Evolutionary conservation across 2,329 filamentous ascomycete species (phyloP).

Genomic region (Berkeleyomyces basicola): DNA sequence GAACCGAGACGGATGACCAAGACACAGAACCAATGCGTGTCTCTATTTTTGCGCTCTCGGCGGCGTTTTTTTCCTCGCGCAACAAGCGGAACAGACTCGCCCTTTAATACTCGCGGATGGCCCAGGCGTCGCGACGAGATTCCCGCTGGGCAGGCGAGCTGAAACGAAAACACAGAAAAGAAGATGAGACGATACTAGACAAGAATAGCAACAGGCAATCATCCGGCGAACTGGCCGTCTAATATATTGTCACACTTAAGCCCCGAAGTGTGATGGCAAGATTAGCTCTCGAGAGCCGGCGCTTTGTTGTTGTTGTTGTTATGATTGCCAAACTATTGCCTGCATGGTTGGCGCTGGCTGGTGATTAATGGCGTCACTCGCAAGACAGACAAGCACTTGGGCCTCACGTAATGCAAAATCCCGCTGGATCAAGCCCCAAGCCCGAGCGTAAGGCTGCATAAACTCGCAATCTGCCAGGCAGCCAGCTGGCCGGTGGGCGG

Average conservation of each 20-base stretch:
- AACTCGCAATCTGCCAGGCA: background rate
- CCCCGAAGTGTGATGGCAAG: too few relatives aligned
- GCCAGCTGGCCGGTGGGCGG: background rate
- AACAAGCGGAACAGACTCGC: background rate
- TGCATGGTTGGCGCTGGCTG: background rate
- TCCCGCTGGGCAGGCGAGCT: background rate
- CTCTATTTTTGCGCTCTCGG: background rate
- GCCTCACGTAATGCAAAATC: background rate
- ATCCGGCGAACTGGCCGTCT: background rate
- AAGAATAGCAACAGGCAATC: background rate
- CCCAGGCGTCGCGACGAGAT: background rate
- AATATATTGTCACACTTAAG: background rate
- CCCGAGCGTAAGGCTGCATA: background rate
- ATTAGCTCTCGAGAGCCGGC: background rate
- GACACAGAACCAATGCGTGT: background rate
- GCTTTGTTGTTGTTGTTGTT: background rate
- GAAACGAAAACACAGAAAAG: background rate
- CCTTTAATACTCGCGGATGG: background rate
- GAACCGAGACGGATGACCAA: too few relatives aligned
- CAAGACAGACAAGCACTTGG: background rate
- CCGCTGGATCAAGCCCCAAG: background rate
- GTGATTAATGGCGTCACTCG: background rate
- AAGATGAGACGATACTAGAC: background rate
- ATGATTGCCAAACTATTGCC: background rate
- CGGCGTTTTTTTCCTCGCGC: background rate